Base-by-base conservation (phyloP, 306 rosid genomes). In the Senna tora region DNA sequence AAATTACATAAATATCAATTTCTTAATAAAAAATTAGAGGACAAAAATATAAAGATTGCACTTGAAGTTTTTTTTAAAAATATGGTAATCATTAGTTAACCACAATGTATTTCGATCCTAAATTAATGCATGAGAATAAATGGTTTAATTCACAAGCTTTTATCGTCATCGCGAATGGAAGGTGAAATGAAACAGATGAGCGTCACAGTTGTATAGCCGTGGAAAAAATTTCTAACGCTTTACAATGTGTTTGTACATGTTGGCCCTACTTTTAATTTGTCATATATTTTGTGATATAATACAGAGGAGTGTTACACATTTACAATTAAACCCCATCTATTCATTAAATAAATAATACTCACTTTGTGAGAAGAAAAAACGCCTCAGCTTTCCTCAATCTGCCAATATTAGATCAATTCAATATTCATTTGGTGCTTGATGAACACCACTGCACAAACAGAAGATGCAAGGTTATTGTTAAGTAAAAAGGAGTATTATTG, bases 391-490 rank as follows among this genome's bases (percentile, higher is more conserved):
- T 39, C 57, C 53, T 69, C 45, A 43, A 2, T 43, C 67, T 66
- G 75, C 69, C 69, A 42, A 57, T 50, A 32, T 55, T 61, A 52
- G 56, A 14, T 64, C 13, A 42, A 65, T 71, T 61, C 62, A 30
- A 0, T 65, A 60, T 56, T 34, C 34, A 32, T 28, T 45, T 38
- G 72, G 55, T 51, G 55, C 79, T 57, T 58, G 56, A 61, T 62
- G 11, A 71, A 58, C 52, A 67, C 65, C 67, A 30, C 85, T 82
- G 77, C 77, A 77, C 10, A 30, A 33, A 81, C 72, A 81, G 5
- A 69, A 73, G 70, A 41, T 28, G 39, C 19, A 56, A 28, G 79
- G 56, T 81, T 36, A 56, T 56, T 75, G 56, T 81, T 17, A 81
- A 47, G 61, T 67, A 38, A 62, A 60, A n/a, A n/a, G n/a, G n/a